Evolutionary conservation across 2,329 filamentous ascomycete species (phyloP), one percentile per base, ranked within the genome.

Genomic region (Exophiala bonariae): DNA sequence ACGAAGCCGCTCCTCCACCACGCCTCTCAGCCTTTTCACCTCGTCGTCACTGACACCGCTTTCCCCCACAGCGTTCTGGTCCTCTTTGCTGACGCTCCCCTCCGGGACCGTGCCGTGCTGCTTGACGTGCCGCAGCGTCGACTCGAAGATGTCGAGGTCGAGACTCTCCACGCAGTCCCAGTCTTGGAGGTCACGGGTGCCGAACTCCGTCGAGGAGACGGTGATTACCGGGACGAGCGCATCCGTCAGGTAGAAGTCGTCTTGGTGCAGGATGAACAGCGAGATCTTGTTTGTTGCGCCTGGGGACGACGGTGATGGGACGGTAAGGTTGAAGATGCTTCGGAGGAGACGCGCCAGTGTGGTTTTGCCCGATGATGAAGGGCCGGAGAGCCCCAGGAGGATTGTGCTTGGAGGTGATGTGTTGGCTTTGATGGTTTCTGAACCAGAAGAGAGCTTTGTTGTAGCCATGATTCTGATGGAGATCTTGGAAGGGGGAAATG

Each of bases 311-410:
- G 30, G 60, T 7, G 67, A 20, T 59, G 18, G 45, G 36, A 39
- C 37, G 9, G 49, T 35, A 10, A 61, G 56, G 7, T 84, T 84
- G 61, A 96, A 90, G 56, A 95, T 84, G 63, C 88, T 83, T 49
- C 89, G 83, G 14, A 99, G 76, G 10, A 96, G 77, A 2, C 92
- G 82, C 16, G 90, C 87, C 11, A 99, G 80, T 2, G 93, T 97
- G 2, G 93, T 97, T 74, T 99, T 99, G 50, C 93, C 93, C 60
- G 87, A 92, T 3, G 87, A 95, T 2, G 92, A 96, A 55, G 87
- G 89, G 46, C 93, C 93, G 31, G 89, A 95, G 49, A 97, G 83
- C 50, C 84, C 89, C 44, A 97, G 74, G 34, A 96, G 73, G 50
- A 92, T 64, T 39, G 73, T 67, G 19, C 44, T 26, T 13, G 44